Evolutionary conservation across 2,329 filamentous ascomycete species (phyloP).

Genomic region (Trichocomaceae sp.): DNA sequence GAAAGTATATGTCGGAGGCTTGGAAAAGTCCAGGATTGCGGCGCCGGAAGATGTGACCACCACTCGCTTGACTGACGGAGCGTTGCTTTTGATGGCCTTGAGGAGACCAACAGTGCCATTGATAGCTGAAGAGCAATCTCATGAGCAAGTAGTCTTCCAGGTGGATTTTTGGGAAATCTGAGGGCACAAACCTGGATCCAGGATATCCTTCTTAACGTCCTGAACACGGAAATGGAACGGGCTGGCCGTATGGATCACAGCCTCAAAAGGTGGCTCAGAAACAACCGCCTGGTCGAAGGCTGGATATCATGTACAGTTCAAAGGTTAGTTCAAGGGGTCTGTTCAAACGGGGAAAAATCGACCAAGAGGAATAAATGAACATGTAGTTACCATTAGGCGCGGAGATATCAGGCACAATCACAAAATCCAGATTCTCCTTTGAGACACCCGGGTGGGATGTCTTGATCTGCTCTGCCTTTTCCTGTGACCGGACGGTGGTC

Average conservation of each 20-base stretch:
- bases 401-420: slow-evolving; percentile 63
- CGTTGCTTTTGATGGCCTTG: slow-evolving; percentile 50
- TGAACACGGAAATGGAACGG: slow-evolving; percentile 63
- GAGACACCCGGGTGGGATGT: slow-evolving; percentile 41
- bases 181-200: slow-evolving; percentile 15
- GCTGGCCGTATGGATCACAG: slow-evolving; percentile 63
- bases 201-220: slow-evolving; percentile 16
- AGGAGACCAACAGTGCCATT: slow-evolving; percentile 55
- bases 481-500: slow-evolving; percentile 52
- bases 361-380: background rate
- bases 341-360: background rate
- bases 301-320: slow-evolving; percentile 31
- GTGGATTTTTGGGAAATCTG: background rate
- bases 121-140: slow-evolving; percentile 36
- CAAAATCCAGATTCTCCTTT: slow-evolving; percentile 51
- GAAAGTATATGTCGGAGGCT: slow-evolving; percentile 8
- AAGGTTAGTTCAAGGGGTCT: background rate
- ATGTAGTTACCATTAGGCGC: slow-evolving; percentile 21
- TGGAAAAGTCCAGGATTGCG: slow-evolving; percentile 36
- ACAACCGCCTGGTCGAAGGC: slow-evolving; percentile 59
- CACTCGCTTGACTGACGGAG: slow-evolving; percentile 61
- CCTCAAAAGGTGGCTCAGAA: slow-evolving; percentile 58
- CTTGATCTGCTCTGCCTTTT: slow-evolving; percentile 53
- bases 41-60: slow-evolving; percentile 61
- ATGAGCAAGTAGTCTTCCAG: background rate